Percentiles rank a stretch among this genome's conserved stretches.
Evolutionary conservation across 2,329 filamentous ascomycete genomes (phyloP).

Genomic region (Arthrobotrys sinensis): DNA sequence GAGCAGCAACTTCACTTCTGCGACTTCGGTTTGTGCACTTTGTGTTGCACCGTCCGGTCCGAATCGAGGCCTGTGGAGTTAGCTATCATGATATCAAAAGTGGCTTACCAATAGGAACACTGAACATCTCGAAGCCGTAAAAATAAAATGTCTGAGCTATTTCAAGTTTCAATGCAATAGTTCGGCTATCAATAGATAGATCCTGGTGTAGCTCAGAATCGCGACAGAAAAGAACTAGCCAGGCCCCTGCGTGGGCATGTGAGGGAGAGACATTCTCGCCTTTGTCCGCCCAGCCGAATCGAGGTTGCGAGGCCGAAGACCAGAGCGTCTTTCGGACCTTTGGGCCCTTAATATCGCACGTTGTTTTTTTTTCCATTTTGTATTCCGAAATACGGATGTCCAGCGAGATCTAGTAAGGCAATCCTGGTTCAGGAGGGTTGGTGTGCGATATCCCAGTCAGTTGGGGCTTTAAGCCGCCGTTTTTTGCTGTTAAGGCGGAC

Average conservation of each 20-base stretch:
- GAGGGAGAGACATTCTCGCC: slow-evolving; percentile 45
- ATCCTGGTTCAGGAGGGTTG: slow-evolving; percentile 15
- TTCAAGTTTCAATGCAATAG: slow-evolving; percentile 9
- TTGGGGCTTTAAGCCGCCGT: slow-evolving; percentile 34
- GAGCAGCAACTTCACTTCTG: not conserved
- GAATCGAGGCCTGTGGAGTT: not conserved
- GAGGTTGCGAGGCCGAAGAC: not conserved
- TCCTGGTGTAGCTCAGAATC: slow-evolving; percentile 21
- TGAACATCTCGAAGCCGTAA: not conserved
- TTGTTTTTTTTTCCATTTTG: slow-evolving; percentile 16
- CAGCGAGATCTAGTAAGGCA: slow-evolving; percentile 9
- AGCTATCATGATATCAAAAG: not conserved
- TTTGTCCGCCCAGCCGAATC: slow-evolving; percentile 18
- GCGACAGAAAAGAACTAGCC: not conserved
- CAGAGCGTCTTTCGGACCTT: not conserved
- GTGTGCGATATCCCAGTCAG: not conserved
- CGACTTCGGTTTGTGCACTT: not conserved
- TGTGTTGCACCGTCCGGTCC: not conserved
- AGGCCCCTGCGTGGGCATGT: not conserved
- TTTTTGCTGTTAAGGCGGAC: slow-evolving; percentile 38
- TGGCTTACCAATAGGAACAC: not conserved
- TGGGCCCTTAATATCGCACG: slow-evolving; percentile 17
- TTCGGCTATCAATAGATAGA: slow-evolving; percentile 20
- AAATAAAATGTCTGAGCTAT: slow-evolving; percentile 32
- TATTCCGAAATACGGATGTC: slow-evolving; percentile 26